Evolutionary conservation across 2,329 filamentous ascomycete genomes (phyloP), one percentile per base, ranked within the genome.

Genomic region (Sclerotinia sclerotiorum): DNA sequence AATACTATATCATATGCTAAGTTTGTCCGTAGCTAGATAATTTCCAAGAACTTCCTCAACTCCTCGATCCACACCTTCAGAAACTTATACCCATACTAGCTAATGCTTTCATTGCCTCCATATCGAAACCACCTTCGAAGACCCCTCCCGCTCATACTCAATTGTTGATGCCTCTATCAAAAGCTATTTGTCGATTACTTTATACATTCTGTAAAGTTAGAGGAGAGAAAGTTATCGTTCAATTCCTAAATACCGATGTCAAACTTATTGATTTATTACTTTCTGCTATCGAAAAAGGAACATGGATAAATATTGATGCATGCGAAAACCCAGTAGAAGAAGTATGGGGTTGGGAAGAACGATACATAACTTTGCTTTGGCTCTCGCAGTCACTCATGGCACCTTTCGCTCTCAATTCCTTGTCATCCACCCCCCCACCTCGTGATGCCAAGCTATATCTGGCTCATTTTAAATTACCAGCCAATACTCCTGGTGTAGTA

Each of bases 201-300:
- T 98, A 98, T 77, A 90, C 90, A 0, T 90, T 99, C 70, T 97
- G 93, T 84, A 99, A 99, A 80, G 90, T 98, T 63, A 87, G 95
- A 65, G 94, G 95, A 32, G 89, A 95, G 77, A 98, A 98, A 79
- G 90, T 99, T 64, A 90, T 99, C 73, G 88, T 93, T 65, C 88
- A 92, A 54, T 97, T 98, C 76, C 82, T 99, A 72, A 94, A 91
- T 77, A 97, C 95, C 72, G 95, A 98, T 78, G 90, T 93, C 1
- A 90, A 86, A 75, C 90, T 94, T 75, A 85, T 99, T 19, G 94
- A 97, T 77, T 84, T 90, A 0, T 84, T 99, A 70, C 83, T 97
- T 11, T 84, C 85, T 1, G 89, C 90, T 21, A 87, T 97, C 54
- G 92, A 96, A 76, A 82, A 85, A 44, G 73, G 73, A 17, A 69